A percentile compares a stretch with the other conserved stretches of the same genome.
Conservation (phyloP, 805 yeast genomes). For the Saccharomycopsis fibuligera region DNA sequence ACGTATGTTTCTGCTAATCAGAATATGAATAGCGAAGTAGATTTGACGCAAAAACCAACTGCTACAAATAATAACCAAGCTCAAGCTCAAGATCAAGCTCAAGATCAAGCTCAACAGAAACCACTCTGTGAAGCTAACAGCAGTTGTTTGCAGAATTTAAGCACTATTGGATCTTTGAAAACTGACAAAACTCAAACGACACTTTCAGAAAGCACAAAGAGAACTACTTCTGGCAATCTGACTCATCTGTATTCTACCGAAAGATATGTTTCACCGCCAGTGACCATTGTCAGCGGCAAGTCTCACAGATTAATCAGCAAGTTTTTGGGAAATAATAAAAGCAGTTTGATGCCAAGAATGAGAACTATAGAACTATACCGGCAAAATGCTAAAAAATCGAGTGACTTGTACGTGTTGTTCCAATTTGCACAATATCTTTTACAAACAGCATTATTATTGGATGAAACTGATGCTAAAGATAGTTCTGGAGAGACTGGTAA, state of each 20-base stretch:
- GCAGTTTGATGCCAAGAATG: constrained; percentile 58
- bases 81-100: not conserved
- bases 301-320: constrained; percentile 46
- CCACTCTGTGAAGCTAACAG: too few species aligned
- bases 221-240: constrained; percentile 34
- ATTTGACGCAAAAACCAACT: too few species aligned
- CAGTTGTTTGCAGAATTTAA: not conserved
- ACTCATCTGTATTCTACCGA: constrained; percentile 35
- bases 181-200: not conserved
- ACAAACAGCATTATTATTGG: constrained; percentile 71
- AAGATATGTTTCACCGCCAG: constrained; percentile 26
- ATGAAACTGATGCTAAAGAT: constrained; percentile 22
- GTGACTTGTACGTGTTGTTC: constrained; percentile 81
- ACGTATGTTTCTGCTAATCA: not conserved
- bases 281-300: constrained; percentile 30
- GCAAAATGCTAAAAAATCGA: constrained; percentile 74
- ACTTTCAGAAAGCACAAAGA: not conserved
- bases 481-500: constrained; percentile 2
- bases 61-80: not conserved
- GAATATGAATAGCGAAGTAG: not conserved
- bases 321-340: constrained; percentile 45
- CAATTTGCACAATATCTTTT: constrained; percentile 88
- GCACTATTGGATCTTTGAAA: not conserved
- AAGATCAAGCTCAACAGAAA: not conserved
- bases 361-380: constrained; percentile 84